A percentile compares a stretch with the other conserved stretches of the same genome.
Conservation (phyloP, 305 asterid genomes). For the Coffea humblotiana region DNA sequence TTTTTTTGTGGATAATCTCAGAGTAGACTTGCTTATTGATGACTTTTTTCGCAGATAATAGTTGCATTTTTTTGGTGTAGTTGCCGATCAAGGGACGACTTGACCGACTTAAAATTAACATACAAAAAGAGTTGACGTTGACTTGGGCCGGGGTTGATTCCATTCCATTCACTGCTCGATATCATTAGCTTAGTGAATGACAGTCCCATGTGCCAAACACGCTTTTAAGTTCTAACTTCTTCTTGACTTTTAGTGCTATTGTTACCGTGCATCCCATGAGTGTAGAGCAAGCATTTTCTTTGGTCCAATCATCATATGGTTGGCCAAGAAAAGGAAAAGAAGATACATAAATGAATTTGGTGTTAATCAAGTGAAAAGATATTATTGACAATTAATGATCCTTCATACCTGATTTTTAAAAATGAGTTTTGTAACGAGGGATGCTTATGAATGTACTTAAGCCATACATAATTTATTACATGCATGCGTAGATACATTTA, state of each 20-base stretch:
- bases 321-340: not conserved
- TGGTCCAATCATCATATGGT: not conserved
- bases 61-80: not conserved
- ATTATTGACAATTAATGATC: too few relatives aligned
- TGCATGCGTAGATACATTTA: too few relatives aligned
- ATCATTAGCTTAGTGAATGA: too few relatives aligned
- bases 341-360: not conserved
- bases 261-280: not conserved
- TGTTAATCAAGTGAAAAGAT: not conserved
- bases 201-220: conserved; percentile 13
- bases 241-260: not conserved
- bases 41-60: not conserved
- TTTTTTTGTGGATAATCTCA: not conserved
- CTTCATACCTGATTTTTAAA: not conserved
- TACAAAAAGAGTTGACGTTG: conserved; percentile 7
- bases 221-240: not conserved
- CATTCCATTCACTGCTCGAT: not conserved
- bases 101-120: not conserved
- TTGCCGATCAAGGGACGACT: not conserved
- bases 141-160: conserved; percentile 5
- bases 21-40: conserved; percentile 8
- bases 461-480: too few relatives aligned
- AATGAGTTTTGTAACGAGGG: too few relatives aligned
- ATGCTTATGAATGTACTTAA: too few relatives aligned
- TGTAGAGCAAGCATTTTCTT: not conserved